Percentiles rank a stretch among this genome's conserved stretches.
Evolutionary conservation across 2,329 filamentous ascomycete genomes (phyloP).

Genomic region (Trichophyton benhamiae): DNA sequence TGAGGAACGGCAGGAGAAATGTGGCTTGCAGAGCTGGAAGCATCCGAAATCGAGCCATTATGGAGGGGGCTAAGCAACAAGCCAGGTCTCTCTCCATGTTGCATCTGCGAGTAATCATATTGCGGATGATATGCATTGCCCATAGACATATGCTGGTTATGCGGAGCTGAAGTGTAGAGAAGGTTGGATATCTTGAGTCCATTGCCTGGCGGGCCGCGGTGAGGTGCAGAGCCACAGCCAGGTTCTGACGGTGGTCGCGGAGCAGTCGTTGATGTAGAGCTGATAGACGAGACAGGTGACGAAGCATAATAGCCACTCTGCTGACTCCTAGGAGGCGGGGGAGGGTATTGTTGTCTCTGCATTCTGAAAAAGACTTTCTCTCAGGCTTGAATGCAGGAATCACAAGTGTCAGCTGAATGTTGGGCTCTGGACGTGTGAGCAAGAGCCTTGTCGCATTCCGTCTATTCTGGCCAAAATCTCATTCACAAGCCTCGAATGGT

Average conservation of each 20-base stretch:
- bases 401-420: not conserved
- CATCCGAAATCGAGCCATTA: slow-evolving; percentile 29
- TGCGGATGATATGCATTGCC: slow-evolving; percentile 25
- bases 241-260: slow-evolving; percentile 3
- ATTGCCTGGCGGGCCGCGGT: slow-evolving; percentile 28
- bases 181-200: slow-evolving; percentile 32
- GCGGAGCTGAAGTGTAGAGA: slow-evolving; percentile 26
- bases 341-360: slow-evolving; percentile 5
- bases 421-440: not conserved
- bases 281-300: slow-evolving; percentile 11
- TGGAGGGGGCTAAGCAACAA: slow-evolving; percentile 25
- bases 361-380: not conserved
- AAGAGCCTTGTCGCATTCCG: not conserved
- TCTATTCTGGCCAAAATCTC: not conserved
- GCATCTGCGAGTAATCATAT: slow-evolving; percentile 30
- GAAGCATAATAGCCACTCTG: not conserved
- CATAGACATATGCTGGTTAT: slow-evolving; percentile 16
- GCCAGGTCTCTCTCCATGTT: slow-evolving; percentile 27
- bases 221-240: slow-evolving; percentile 25
- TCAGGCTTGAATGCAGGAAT: not conserved
- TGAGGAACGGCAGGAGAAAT: slow-evolving; percentile 36
- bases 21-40: slow-evolving; percentile 21
- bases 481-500: not conserved
- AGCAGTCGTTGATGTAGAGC: slow-evolving; percentile 1
- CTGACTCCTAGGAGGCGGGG: slow-evolving; percentile 1